Percentiles rank a stretch among this genome's conserved stretches.
Conservation (phyloP, 139 green algal genomes). For the Haematococcus lacustris region DNA sequence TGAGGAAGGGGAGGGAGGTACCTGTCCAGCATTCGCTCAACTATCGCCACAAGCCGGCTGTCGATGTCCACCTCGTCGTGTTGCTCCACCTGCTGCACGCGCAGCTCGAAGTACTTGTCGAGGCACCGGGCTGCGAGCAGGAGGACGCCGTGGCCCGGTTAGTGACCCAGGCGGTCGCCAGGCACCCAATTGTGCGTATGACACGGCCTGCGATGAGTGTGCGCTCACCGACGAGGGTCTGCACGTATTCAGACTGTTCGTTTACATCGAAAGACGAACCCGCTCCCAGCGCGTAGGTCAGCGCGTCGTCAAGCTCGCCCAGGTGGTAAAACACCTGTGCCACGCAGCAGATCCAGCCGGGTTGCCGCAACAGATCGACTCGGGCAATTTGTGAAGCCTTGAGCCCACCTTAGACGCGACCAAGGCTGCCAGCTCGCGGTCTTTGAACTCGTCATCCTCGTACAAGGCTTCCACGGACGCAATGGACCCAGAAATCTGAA, state of each 20-base stretch:
- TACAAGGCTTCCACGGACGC: constrained; percentile 83
- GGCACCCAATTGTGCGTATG: no score
- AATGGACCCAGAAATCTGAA: constrained; percentile 84
- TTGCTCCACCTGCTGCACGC: constrained; percentile 35
- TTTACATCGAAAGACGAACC: constrained; percentile 88
- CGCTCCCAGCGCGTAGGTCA: constrained; percentile 90
- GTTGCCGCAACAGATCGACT: background rate
- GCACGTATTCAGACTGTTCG: constrained; percentile 85
- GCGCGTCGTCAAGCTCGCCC: constrained; percentile 89
- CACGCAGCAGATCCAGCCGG: background rate
- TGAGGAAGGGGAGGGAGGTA: no score
- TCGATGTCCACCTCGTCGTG: constrained; percentile 59
- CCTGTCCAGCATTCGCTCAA: constrained; percentile 89
- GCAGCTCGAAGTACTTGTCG: constrained; percentile 86
- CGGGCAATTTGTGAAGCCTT: no score
- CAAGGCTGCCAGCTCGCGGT: constrained; percentile 87
- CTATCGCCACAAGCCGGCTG: constrained; percentile 73
- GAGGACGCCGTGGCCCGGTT: no score
- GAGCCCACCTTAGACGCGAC: constrained; percentile 90
- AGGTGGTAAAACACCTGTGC: constrained; percentile 98
- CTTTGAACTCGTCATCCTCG: constrained; percentile 90
- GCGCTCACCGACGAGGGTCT: constrained; percentile 89
- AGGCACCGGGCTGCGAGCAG: constrained; percentile 85
- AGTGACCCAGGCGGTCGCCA: no score
- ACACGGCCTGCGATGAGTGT: no score